phyloP scores from a whole-genome alignment of 2,329 filamentous ascomycete genomes.

The Cytospora piceicola region DNA sequence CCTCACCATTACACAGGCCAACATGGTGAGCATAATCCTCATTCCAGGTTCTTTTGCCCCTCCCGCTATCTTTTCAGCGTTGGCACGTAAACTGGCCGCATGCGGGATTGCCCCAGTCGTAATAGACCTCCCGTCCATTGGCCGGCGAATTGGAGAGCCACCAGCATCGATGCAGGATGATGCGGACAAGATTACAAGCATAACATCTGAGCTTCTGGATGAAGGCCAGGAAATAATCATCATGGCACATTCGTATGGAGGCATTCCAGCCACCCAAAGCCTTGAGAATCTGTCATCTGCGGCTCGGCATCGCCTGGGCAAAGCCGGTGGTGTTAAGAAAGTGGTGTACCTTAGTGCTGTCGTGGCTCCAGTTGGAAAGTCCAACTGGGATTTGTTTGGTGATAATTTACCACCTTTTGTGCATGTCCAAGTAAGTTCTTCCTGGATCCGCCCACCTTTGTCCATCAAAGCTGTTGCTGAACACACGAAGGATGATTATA shows the following conservation, averaged over 20 bases:
- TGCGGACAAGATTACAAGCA: slow-evolving; percentile 7
- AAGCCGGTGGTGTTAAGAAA: slow-evolving; percentile 4
- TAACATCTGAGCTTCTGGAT: slow-evolving; percentile 8
- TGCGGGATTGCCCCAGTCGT: slow-evolving; percentile 2
- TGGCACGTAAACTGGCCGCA: slow-evolving; percentile 3
- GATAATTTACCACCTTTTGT: slow-evolving; percentile 10
- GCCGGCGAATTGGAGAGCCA: slow-evolving; percentile 4
- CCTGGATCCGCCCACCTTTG: slow-evolving; percentile 4
- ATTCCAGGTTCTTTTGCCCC: slow-evolving; percentile 9
- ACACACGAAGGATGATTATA: slow-evolving; percentile 13
- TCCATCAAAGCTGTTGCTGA: slow-evolving; percentile 9
- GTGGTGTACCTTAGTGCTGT: slow-evolving; percentile 8
- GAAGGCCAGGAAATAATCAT: slow-evolving; percentile 5
- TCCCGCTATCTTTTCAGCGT: slow-evolving; percentile 4
- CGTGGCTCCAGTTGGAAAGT: slow-evolving; percentile 10
- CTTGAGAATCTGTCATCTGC: slow-evolving; percentile 8
- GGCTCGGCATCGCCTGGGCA: slow-evolving; percentile 1
- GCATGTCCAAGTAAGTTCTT: slow-evolving; percentile 12
- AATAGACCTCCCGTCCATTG: slow-evolving; percentile 8
- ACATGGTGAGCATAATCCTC: slow-evolving; percentile 7
- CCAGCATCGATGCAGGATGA: slow-evolving; percentile 8
- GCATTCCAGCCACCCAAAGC: slow-evolving; percentile 11
- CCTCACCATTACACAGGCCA: slow-evolving; percentile 9
- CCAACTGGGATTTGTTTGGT: slow-evolving; percentile 9
- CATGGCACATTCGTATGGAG: slow-evolving; percentile 11